Base-by-base conservation (phyloP, 1,139 yeast species). In the Suhomyces bribrorum region DNA sequence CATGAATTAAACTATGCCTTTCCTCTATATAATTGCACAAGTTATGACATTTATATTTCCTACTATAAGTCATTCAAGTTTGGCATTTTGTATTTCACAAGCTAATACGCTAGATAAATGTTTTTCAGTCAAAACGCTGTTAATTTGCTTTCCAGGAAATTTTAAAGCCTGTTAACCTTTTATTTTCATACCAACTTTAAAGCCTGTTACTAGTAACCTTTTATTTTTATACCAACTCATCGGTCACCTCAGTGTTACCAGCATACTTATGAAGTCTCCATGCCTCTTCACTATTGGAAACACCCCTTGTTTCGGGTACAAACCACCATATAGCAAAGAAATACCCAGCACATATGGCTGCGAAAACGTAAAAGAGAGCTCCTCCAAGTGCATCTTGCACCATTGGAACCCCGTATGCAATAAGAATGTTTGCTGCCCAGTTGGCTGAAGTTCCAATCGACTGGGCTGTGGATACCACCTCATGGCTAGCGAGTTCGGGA, bases 231-330 rank as follows among this genome's bases (percentile, higher is more conserved):
- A 20, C 23, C 5, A 20, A 20, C 4, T 20, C 23, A 5, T 5
- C 11, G 23, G 23, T 20, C 11, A 8, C 23, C 11, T 20, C 23
- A 5, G 23, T 20, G 8, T 20, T n/a, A 1, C 22, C 29, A 7
- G 8, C 23, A 11, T 31, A 29, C 7, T 18, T 14, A 15, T 34
- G 41, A 5, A 14, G 11, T 5, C 26, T 45, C 73, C 73, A 66
- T 0, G 64, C 66, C 25, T 63, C 64, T 9, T 52, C 48, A 37
- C 59, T 52, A 27, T 49, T 49, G 32, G 49, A 48, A 26, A 48
- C 49, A 4, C 59, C 62, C 41, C 57, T 61, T 5, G 74, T 67
- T 46, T 68, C 74, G 2, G 73, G 74, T 1, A 68, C 62, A 26
- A 37, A 49, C 12, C 36, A 25, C 45, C 47, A 44, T 15, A 62